Percentiles rank a stretch among this genome's conserved stretches.
These are phyloP conservation scores for Lycium barbarum DNA, from an alignment of 257 asterid genomes.

Conservation along the genomic window DNA sequence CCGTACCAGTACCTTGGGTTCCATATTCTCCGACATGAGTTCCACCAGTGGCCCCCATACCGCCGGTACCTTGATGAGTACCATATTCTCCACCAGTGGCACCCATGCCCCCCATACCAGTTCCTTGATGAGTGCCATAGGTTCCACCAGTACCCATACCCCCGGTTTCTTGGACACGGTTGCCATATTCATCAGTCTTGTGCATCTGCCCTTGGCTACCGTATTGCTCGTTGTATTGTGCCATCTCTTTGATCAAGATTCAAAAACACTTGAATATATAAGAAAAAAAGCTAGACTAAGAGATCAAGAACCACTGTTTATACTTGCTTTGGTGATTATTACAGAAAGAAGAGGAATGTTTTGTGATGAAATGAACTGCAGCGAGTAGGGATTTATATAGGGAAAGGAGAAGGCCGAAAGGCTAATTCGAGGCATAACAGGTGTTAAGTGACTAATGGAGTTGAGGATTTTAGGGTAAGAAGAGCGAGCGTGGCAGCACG, in stretches of 20 bases:
- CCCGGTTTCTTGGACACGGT: slow-evolving; percentile 40
- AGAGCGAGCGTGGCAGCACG: not conserved
- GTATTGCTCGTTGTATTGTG: slow-evolving; percentile 28
- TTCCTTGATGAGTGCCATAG: slow-evolving; percentile 18
- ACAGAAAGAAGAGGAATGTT: too few relatives aligned
- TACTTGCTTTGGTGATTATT: not conserved
- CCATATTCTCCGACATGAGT: not conserved
- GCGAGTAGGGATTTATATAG: not conserved
- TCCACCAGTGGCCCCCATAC: slow-evolving; percentile 16
- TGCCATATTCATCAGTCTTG: slow-evolving; percentile 44
- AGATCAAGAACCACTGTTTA: not conserved
- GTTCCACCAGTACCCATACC: slow-evolving; percentile 47
- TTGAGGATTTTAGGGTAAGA: not conserved
- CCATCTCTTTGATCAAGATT: slow-evolving; percentile 9
- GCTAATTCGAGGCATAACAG: not conserved
- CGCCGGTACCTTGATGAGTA: not conserved
- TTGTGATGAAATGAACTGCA: not conserved
- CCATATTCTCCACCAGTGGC: not conserved
- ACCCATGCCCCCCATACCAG: not conserved
- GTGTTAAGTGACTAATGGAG: not conserved
- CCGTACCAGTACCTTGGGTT: not conserved
- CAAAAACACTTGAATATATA: not conserved
- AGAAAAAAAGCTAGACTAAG: not conserved
- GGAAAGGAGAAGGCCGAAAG: not conserved
- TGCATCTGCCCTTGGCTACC: slow-evolving; percentile 33